Base-by-base conservation (phyloP, 345 rosid species). In the Physaria fendleri region DNA sequence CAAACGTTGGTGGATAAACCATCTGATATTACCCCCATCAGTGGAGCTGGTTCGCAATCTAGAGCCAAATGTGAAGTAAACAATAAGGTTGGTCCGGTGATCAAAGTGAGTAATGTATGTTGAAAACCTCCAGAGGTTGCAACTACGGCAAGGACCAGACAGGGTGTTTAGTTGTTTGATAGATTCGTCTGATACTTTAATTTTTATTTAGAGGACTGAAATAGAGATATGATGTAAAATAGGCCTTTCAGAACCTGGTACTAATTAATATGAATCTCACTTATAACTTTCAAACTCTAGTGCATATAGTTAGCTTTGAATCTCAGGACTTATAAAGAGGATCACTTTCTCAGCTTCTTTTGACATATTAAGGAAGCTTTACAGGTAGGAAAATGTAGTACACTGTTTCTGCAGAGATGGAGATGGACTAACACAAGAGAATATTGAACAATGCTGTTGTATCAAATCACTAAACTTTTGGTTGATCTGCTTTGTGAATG, bases 341-440 rank as follows among this genome's bases (percentile, higher is more conserved):
- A 55, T 14, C 56, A 42, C 25, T 33, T 53, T 18, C 20, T 56
- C 34, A 30, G 69, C 45, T 44, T 65, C 62, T 48, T 14, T 66
- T n/a, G 25, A 42, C 18, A 35, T 61, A 52, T 13, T 49, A 33
- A 37, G 60, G 73, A 20, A 44, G 69, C 25, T 65, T 55, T 16
- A 39, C 53, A 2, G 63, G 72, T 14, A 54, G 46, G 42, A 50
- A 33, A 22, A 75, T 28, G 23, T 52, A 73, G 72, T 78, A 53
- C 73, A 51, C 34, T 80, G 88, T 75, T 74, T 85, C 49, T 77
- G 71, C 74, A 82, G 46, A 21, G 72, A 56, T 52, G 66, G 71
- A 44, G 67, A 51, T 43, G 92, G 85, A 76, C 37, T 71, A 32
- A 70, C 76, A 48, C 86, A 76, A 22, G 93, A 60, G 59, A 90